Percentiles rank a stretch among this genome's conserved stretches.
phyloP scores from a whole-genome alignment of 2,329 filamentous ascomycete genomes.

The Alternaria dauci region DNA sequence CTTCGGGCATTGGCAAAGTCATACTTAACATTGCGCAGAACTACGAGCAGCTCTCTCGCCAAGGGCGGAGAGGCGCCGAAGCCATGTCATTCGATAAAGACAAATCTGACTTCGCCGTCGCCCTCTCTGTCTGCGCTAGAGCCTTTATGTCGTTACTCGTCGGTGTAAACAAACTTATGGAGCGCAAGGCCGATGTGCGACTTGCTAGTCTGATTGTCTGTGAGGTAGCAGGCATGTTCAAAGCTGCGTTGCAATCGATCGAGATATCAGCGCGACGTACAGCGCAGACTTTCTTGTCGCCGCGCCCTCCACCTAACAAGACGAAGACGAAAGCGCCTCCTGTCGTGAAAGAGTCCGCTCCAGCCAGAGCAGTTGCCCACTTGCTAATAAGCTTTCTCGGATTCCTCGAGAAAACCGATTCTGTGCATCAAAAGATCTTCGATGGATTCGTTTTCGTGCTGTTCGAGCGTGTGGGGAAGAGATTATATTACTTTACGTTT shows the following conservation, averaged over 20 bases:
- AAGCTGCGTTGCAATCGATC: slow-evolving; percentile 44
- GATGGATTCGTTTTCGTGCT: slow-evolving; percentile 55
- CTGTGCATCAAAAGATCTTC: slow-evolving; percentile 52
- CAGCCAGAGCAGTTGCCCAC: slow-evolving; percentile 41
- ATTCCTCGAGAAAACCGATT: slow-evolving; percentile 46
- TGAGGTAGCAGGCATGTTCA: slow-evolving; percentile 51
- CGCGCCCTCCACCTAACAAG: slow-evolving; percentile 10
- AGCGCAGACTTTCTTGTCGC: slow-evolving; percentile 15
- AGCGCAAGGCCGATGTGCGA: slow-evolving; percentile 19
- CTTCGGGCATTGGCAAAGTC: slow-evolving; percentile 36
- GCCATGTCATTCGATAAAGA: slow-evolving; percentile 32
- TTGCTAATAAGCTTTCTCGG: slow-evolving; percentile 50
- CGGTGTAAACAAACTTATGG: slow-evolving; percentile 35
- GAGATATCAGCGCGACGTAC: slow-evolving; percentile 35
- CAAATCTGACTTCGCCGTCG: slow-evolving; percentile 35
- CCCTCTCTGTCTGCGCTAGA: slow-evolving; percentile 41
- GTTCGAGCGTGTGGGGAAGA: slow-evolving; percentile 51
- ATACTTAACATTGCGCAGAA: slow-evolving; percentile 32
- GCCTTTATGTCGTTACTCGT: slow-evolving; percentile 45
- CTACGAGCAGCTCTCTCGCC: slow-evolving; percentile 29
- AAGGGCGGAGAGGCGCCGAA: slow-evolving; percentile 10
- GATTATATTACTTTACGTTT: slow-evolving; percentile 53
- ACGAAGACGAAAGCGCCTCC: slow-evolving; percentile 15
- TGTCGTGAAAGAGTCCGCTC: slow-evolving; percentile 31
- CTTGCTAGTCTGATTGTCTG: slow-evolving; percentile 38